These are phyloP conservation scores for Clavaria fumosa DNA, from an alignment of 768 basidiomycete genomes.

Conservation along the genomic window DNA sequence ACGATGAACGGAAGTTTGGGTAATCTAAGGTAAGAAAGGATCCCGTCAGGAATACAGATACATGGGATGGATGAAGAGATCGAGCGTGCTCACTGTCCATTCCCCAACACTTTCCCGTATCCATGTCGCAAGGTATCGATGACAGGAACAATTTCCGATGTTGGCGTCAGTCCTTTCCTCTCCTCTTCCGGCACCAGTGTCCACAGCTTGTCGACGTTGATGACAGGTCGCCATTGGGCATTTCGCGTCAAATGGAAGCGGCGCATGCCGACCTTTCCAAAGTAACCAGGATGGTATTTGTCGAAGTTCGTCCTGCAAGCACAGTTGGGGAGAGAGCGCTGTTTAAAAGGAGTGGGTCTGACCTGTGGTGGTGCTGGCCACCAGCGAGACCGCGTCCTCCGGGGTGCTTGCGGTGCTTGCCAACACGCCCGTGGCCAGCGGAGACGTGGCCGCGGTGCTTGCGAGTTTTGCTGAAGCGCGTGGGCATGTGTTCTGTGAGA, in stretches of 20 bases:
- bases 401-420: conserved; percentile 99
- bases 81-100: conserved; percentile 53
- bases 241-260: conserved; percentile 93
- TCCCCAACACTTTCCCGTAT: conserved; percentile 91
- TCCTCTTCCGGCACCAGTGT: conserved; percentile 74
- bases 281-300: conserved; percentile 99
- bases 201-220: conserved; percentile 99
- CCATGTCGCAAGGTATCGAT: conserved; percentile 77
- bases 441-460: conserved; percentile 99
- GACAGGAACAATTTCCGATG: conserved; percentile 81
- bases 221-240: conserved; percentile 80
- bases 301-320: conserved; percentile 77
- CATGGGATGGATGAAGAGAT: too few species aligned
- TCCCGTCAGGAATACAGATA: background rate
- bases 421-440: conserved; percentile 98
- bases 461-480: conserved; percentile 91
- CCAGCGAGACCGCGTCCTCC: conserved; percentile 99
- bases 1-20: conserved; percentile 91
- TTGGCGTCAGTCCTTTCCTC: conserved; percentile 58
- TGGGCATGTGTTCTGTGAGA: too few species aligned
- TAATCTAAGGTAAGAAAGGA: conserved; percentile 30
- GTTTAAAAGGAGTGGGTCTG: conserved; percentile 18
- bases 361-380: conserved; percentile 99
- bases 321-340: conserved; percentile 1
- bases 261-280: conserved; percentile 99